Percentiles rank a stretch among this genome's conserved stretches.
phyloP scores from a whole-genome alignment of 2,329 filamentous ascomycete genomes.

The Colletotrichum lentis region DNA sequence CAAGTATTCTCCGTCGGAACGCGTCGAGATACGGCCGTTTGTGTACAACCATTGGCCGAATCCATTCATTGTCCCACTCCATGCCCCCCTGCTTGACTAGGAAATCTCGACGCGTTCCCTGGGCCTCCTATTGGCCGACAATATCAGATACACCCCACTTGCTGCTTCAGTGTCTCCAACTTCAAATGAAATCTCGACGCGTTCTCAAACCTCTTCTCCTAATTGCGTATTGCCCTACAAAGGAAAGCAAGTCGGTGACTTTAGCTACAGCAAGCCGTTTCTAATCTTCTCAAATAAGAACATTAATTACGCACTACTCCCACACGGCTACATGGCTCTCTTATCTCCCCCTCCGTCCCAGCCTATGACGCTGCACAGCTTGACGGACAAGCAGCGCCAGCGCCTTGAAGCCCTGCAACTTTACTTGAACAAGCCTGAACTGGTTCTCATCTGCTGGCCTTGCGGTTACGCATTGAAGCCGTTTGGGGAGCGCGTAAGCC shows the following conservation, averaged over 20 bases:
- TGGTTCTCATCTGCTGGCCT: neutral
- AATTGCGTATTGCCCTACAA: neutral
- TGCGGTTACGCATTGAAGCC: neutral
- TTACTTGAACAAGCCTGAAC: neutral
- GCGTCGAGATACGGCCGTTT: neutral
- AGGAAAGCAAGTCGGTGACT: neutral
- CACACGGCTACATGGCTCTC: neutral
- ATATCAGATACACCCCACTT: no score
- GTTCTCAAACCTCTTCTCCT: neutral
- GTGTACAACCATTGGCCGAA: neutral
- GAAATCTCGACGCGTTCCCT: no score
- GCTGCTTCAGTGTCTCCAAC: no score
- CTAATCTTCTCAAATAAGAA: neutral
- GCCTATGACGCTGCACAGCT: neutral
- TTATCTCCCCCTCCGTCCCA: neutral
- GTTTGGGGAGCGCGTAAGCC: constrained; percentile 4
- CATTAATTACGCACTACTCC: neutral
- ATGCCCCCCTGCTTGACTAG: neutral
- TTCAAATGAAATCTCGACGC: constrained; percentile 1
- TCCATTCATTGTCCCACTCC: neutral
- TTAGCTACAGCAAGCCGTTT: neutral
- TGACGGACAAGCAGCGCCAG: neutral
- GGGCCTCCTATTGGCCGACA: no score
- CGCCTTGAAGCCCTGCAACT: neutral
- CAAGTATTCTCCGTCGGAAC: neutral